A percentile compares a stretch with the other conserved stretches of the same genome.
phyloP scores from a whole-genome alignment of 1,284 basidiomycete species.

The Sphaerobolus stellatus region DNA sequence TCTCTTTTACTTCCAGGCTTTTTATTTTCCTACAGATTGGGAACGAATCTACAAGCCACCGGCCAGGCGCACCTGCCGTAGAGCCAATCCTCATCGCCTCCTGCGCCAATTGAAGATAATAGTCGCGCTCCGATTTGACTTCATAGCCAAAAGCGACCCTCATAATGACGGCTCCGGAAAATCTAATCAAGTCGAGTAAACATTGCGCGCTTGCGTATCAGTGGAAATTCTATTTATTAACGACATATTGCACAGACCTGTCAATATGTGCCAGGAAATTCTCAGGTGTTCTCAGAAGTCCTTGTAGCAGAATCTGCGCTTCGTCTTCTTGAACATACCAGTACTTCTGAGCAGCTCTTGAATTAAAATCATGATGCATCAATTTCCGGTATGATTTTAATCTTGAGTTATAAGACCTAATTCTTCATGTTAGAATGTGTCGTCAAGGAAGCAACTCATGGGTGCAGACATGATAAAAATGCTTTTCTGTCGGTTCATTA shows the following conservation, averaged over 20 bases:
- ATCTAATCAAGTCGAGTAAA: slow-evolving; percentile 19
- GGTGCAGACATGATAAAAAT: slow-evolving; percentile 8
- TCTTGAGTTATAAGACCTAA: slow-evolving; percentile 17
- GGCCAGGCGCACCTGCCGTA: slow-evolving; percentile 17
- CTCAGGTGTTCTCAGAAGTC: slow-evolving; percentile 38
- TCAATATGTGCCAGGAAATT: slow-evolving; percentile 29
- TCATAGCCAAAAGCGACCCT: slow-evolving; percentile 40
- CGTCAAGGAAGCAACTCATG: background rate
- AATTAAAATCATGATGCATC: slow-evolving; percentile 36
- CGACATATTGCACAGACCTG: background rate
- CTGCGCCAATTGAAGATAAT: slow-evolving; percentile 27
- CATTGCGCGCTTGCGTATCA: background rate
- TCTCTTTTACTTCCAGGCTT: slow-evolving; percentile 9
- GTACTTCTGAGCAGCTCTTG: slow-evolving; percentile 34
- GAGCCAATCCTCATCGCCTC: slow-evolving; percentile 13
- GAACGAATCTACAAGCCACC: slow-evolving; percentile 23
- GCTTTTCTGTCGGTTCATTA: slow-evolving; percentile 14
- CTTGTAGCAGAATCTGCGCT: slow-evolving; percentile 34
- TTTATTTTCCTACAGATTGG: slow-evolving; percentile 20
- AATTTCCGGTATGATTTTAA: slow-evolving; percentile 42
- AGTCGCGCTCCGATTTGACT: slow-evolving; percentile 32
- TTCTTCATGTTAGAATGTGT: background rate
- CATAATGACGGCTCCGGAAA: slow-evolving; percentile 33
- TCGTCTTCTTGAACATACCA: slow-evolving; percentile 38
- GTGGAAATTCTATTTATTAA: background rate